Percentiles rank a stretch among this genome's conserved stretches.
Evolutionary conservation across 441 rosid species (phyloP).

Genomic region (Eruca vesicaria): DNA sequence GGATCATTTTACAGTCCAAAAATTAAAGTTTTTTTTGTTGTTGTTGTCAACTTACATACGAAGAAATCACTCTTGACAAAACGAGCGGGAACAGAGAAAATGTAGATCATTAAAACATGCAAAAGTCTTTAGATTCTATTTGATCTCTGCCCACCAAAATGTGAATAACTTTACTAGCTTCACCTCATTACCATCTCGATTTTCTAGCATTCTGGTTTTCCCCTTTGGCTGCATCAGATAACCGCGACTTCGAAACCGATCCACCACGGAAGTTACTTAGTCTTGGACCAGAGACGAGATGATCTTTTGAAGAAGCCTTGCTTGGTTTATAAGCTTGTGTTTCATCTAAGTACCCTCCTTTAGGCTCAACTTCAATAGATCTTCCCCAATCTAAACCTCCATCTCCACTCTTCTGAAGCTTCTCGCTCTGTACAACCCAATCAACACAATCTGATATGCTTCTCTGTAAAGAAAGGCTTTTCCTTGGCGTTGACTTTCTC

Average conservation of each 20-base stretch:
- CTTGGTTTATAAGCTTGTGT: slow-evolving; percentile 56
- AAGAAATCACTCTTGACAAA: slow-evolving; percentile 28
- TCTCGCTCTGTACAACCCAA: slow-evolving; percentile 58
- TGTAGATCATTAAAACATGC: slow-evolving; percentile 1
- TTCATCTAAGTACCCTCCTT: slow-evolving; percentile 59
- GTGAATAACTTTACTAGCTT: not conserved
- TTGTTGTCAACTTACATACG: slow-evolving; percentile 3
- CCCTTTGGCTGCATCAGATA: slow-evolving; percentile 47
- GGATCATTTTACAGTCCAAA: slow-evolving; percentile 18
- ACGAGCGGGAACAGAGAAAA: slow-evolving; percentile 20
- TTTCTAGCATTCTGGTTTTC: slow-evolving; percentile 60
- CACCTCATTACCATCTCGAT: slow-evolving; percentile 55
- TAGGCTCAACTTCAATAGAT: slow-evolving; percentile 48
- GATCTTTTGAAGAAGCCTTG: slow-evolving; percentile 58
- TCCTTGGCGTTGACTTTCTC: slow-evolving; percentile 72
- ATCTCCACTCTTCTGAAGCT: slow-evolving; percentile 46
- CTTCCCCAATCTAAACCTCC: slow-evolving; percentile 65
- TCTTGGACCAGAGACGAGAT: slow-evolving; percentile 53
- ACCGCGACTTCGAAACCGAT: slow-evolving; percentile 56
- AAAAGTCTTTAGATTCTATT: slow-evolving; percentile 1
- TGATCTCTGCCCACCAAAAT: slow-evolving; percentile 16
- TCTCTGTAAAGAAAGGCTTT: slow-evolving; percentile 65
- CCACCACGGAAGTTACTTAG: slow-evolving; percentile 54
- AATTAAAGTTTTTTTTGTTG: not conserved
- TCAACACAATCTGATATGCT: slow-evolving; percentile 88